A percentile compares a stretch with the other conserved stretches of the same genome.
These are phyloP conservation scores for Ceratopteris richardii DNA, from an alignment of 75 land plant species.

Conservation along the genomic window DNA sequence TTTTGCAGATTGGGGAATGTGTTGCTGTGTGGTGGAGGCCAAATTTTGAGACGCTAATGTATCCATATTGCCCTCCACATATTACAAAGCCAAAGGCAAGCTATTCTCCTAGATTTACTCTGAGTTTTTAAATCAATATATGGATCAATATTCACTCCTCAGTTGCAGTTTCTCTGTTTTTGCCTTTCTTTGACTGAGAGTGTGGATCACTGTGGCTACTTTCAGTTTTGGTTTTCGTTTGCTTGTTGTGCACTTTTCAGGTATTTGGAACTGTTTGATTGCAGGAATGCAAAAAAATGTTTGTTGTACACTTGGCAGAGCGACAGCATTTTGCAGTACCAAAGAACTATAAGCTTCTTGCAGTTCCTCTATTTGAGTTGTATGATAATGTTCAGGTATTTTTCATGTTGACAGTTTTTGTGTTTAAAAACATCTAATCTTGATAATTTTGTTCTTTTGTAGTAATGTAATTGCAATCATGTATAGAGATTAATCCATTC, in stretches of 20 bases:
- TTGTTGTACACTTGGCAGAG: conserved; percentile 82
- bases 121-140: no score
- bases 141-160: no score
- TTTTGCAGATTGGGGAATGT: conserved; percentile 94
- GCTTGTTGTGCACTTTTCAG: background rate
- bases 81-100: conserved; percentile 94
- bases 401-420: background rate
- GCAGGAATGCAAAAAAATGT: conserved; percentile 97
- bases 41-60: conserved; percentile 94
- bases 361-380: conserved; percentile 95
- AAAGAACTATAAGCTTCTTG: conserved; percentile 85
- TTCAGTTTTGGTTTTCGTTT: background rate
- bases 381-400: conserved; percentile 97
- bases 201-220: background rate
- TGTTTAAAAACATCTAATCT: background rate
- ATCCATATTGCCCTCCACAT: conserved; percentile 96
- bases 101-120: no score
- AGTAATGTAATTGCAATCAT: no score
- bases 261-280: conserved; percentile 1
- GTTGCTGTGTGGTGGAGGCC: conserved; percentile 99
- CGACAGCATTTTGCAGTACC: conserved; percentile 98
- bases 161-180: no score
- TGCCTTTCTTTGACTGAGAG: no score
- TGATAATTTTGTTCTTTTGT: no score
- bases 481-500: no score